These are phyloP conservation scores for Rheum nobile DNA, from an alignment of 148 eudicot species.

Conservation along the genomic window DNA sequence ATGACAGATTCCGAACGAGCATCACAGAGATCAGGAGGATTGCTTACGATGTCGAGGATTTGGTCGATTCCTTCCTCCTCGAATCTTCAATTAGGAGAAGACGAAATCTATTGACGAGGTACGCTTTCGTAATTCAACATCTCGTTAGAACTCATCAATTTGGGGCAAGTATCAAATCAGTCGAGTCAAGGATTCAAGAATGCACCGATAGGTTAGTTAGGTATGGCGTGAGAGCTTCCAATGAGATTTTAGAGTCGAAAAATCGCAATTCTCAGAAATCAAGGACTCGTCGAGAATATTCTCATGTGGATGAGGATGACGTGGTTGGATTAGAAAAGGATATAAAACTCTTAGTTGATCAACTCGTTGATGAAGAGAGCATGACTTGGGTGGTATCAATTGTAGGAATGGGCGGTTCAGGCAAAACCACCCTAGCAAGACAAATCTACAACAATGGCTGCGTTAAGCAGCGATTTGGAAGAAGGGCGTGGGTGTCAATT, in stretches of 20 bases:
- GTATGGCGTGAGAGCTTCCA: background rate
- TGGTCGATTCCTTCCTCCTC: constrained; percentile 14
- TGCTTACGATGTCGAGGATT: constrained; percentile 19
- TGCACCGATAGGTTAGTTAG: constrained; percentile 2
- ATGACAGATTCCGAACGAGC: constrained; percentile 7
- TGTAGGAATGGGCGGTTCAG: constrained; percentile 26
- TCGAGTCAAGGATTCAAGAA: constrained; percentile 3
- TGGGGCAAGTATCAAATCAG: background rate
- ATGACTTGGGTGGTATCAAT: constrained; percentile 11
- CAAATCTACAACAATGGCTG: constrained; percentile 7
- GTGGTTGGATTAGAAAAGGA: constrained; percentile 5
- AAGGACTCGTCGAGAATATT: background rate
- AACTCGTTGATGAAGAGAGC: background rate
- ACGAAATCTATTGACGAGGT: constrained; percentile 4
- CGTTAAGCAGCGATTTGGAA: constrained; percentile 11
- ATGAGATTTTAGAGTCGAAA: background rate
- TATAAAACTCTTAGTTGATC: background rate
- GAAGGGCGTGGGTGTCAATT: constrained; percentile 16
- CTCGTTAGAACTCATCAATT: background rate
- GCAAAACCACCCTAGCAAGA: constrained; percentile 23
- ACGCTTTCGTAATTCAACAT: background rate
- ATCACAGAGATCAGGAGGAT: constrained; percentile 9
- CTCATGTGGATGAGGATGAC: background rate
- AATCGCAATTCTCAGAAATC: background rate
- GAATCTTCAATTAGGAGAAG: background rate